A percentile compares a stretch with the other conserved stretches of the same genome.
Evolutionary conservation across 2,329 filamentous ascomycete genomes (phyloP).

Genomic region (Harringtonia aguacate): DNA sequence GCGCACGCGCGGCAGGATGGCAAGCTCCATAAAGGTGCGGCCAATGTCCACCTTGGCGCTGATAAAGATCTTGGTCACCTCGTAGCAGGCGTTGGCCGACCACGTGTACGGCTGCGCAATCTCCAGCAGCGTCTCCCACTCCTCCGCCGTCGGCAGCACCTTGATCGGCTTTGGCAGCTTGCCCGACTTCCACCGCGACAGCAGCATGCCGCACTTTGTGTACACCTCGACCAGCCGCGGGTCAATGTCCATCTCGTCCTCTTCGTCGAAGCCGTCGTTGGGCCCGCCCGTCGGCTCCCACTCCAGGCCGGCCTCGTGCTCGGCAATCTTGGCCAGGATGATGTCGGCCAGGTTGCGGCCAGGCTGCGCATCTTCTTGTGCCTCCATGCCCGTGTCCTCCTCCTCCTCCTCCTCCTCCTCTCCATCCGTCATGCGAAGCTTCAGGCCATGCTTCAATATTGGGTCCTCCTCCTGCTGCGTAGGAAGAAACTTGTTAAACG

Average conservation of each 20-base stretch:
- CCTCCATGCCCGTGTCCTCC: constrained; percentile 33
- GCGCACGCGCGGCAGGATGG: constrained; percentile 82
- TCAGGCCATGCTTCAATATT: constrained; percentile 49
- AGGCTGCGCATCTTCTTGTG: constrained; percentile 12
- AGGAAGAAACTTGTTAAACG: constrained; percentile 83
- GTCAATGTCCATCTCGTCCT: constrained; percentile 68
- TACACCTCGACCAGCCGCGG: constrained; percentile 92
- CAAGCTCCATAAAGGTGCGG: constrained; percentile 75
- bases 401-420: constrained; percentile 19
- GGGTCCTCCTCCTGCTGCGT: constrained; percentile 59
- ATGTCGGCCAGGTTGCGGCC: constrained; percentile 77
- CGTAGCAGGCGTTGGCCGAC: constrained; percentile 72
- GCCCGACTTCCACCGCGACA: constrained; percentile 86
- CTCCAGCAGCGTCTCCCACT: constrained; percentile 48
- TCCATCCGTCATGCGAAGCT: constrained; percentile 6
- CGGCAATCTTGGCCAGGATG: constrained; percentile 88
- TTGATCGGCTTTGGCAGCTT: constrained; percentile 97
- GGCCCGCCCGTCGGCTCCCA: constrained; percentile 1
- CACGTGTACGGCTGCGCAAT: constrained; percentile 46
- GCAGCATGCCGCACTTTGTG: constrained; percentile 74
- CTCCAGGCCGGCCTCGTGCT: constrained; percentile 56
- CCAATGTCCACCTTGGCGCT: constrained; percentile 70
- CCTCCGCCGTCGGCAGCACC: constrained; percentile 81
- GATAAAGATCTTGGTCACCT: constrained; percentile 86
- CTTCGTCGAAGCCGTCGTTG: constrained; percentile 59